phyloP scores from a whole-genome alignment of 1,284 basidiomycete genomes.

The Irpex sp. region DNA sequence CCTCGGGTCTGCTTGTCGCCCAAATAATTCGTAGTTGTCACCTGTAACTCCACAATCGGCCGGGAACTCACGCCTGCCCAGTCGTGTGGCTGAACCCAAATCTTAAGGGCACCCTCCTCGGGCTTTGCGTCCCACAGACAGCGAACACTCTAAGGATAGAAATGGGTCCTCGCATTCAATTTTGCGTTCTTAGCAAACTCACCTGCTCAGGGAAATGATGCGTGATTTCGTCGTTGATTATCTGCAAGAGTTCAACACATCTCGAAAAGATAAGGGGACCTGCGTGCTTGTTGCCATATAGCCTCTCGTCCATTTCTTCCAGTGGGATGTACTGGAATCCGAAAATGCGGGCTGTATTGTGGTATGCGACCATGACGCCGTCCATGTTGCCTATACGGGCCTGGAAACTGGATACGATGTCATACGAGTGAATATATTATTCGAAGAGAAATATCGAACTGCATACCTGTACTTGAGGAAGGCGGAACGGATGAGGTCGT shows the following conservation, averaged over 20 bases:
- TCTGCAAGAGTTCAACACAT: constrained; percentile 74
- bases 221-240: constrained; percentile 59
- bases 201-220: constrained; percentile 68
- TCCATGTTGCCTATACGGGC: constrained; percentile 97
- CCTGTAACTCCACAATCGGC: constrained; percentile 41
- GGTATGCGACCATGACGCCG: constrained; percentile 92
- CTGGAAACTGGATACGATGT: constrained; percentile 66
- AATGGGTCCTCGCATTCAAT: too few species aligned
- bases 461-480: constrained; percentile 89
- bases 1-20: constrained; percentile 31
- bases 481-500: constrained; percentile 89
- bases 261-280: constrained; percentile 80
- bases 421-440: neutral
- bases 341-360: constrained; percentile 86
- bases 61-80: constrained; percentile 29
- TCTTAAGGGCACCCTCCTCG: constrained; percentile 40
- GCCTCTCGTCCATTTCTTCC: constrained; percentile 80
- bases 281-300: constrained; percentile 65
- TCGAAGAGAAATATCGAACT: neutral
- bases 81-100: constrained; percentile 65
- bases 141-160: constrained; percentile 44
- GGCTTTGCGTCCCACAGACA: constrained; percentile 57
- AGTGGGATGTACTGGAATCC: constrained; percentile 94
- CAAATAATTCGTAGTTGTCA: constrained; percentile 33
- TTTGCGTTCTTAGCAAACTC: constrained; percentile 14